These are phyloP conservation scores for Penicillium waksmanii DNA, from an alignment of 495 filamentous ascomycete species.

Conservation along the genomic window DNA sequence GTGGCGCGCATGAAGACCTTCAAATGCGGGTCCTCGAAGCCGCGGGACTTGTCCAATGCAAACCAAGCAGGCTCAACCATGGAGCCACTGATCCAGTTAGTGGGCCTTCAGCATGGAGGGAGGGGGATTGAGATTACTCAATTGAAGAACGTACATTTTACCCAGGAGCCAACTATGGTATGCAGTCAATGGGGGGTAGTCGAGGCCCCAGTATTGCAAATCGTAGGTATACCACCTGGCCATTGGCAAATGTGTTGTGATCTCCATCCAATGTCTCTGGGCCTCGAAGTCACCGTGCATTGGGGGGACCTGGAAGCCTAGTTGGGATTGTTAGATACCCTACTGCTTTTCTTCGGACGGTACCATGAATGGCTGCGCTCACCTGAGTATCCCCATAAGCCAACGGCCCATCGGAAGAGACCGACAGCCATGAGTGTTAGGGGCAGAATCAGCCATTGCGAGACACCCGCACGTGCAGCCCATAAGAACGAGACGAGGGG, in stretches of 20 bases:
- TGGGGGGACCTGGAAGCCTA: slow-evolving; percentile 79
- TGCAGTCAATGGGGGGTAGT: slow-evolving; percentile 96
- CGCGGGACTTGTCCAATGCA: slow-evolving; percentile 80
- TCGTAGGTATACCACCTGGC: slow-evolving; percentile 98
- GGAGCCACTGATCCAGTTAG: slow-evolving; percentile 58
- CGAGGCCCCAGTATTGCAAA: slow-evolving; percentile 94
- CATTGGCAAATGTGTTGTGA: slow-evolving; percentile 84
- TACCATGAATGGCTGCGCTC: slow-evolving; percentile 15
- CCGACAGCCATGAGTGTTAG: slow-evolving; percentile 87
- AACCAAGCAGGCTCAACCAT: slow-evolving; percentile 85
- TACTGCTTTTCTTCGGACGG: background rate
- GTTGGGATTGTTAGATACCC: slow-evolving; percentile 16
- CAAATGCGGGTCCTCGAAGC: slow-evolving; percentile 72
- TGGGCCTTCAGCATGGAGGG: background rate
- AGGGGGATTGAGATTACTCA: background rate
- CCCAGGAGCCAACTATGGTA: slow-evolving; percentile 96
- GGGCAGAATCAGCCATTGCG: slow-evolving; percentile 92
- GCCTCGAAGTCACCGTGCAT: slow-evolving; percentile 98
- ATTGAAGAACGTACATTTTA: slow-evolving; percentile 61
- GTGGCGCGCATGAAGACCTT: slow-evolving; percentile 97
- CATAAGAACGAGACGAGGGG: slow-evolving; percentile 90
- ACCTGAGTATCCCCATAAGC: slow-evolving; percentile 95
- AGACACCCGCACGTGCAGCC: slow-evolving; percentile 79
- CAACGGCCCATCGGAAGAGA: slow-evolving; percentile 89
- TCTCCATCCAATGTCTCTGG: slow-evolving; percentile 98